Conservation (phyloP, 1,284 basidiomycete genomes). For the Rhodotorula sp. region DNA sequence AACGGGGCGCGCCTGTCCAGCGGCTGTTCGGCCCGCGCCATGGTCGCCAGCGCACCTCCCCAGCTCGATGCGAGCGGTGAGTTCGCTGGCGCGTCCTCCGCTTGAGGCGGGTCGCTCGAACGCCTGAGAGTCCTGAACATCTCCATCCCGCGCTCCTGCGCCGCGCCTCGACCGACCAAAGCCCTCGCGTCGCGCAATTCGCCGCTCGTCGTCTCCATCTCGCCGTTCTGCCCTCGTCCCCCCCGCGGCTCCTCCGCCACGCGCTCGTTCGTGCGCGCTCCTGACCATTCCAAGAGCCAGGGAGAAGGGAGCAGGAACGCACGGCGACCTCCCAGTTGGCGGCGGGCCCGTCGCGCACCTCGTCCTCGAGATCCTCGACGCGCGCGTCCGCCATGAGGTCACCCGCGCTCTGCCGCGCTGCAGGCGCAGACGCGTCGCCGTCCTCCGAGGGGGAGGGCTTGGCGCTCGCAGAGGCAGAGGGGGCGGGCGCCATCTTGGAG, state of each 20-base stretch:
- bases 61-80: slow-evolving; percentile 1
- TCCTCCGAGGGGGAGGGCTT: background rate
- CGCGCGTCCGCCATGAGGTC: slow-evolving; percentile 2
- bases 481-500: background rate
- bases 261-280: background rate
- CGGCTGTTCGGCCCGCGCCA: background rate
- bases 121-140: background rate
- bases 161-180: background rate
- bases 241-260: background rate
- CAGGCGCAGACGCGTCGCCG: background rate
- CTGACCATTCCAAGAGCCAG: too few species aligned
- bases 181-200: background rate
- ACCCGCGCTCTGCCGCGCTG: background rate
- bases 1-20: background rate
- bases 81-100: background rate
- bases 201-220: background rate
- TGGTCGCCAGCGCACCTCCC: background rate
- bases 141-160: too few species aligned
- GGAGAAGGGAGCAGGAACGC: background rate
- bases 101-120: background rate
- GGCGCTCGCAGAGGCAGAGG: background rate
- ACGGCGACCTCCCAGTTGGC: slow-evolving; percentile 38
- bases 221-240: too few species aligned
- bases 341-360: slow-evolving; percentile 20
- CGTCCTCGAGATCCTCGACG: slow-evolving; percentile 13